Evolutionary conservation across 148 eudicot genomes (phyloP), one percentile per base, ranked within the genome.

Genomic region (Diospyros lotus): DNA sequence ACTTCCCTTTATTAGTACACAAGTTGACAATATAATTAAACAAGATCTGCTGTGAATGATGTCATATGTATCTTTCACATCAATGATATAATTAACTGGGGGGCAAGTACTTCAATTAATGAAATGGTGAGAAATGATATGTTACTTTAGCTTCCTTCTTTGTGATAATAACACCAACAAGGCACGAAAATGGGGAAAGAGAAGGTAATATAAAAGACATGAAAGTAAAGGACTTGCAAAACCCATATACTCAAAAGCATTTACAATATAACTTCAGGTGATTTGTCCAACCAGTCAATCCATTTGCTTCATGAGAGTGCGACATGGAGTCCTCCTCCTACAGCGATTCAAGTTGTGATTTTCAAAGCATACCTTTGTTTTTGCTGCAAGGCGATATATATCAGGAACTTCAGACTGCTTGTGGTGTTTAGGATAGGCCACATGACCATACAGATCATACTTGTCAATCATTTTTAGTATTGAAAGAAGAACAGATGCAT

Each of bases 351-450:
- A 48, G 1, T 1, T 4, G 9, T 55, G 44, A 68, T 54, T 51
- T 28, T 18, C 46, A 41, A 46, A 14, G 13, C 41, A 38, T 76
- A 91, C 98, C 98, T 91, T 93, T 8, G 96, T 93, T 80, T 86
- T 93, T 77, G 98, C 97, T 44, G 97, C 98, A 74, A 93, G 80
- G 38, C 90, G 87, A 76, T 93, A 93, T 58, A 93, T 93, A 65
- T 93, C 94, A 67, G 90, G 92, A 71, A 93, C 98, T 64, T 89
- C 97, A 71, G 83, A 64, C 82, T 93, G 98, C 82, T 89, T 91
- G 81, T 93, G 98, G 81, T 93, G 98, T 75, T 93, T 93, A 15
- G 98, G 98, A 70, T 91, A 93, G 15, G 98, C 98, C 71, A 91
- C 98, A 86, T 91, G 98, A 78, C 97, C 98, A 77, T 93, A 93